Conservation (phyloP, 2,329 filamentous ascomycete genomes). For the Penicillium sclerotigenum region DNA sequence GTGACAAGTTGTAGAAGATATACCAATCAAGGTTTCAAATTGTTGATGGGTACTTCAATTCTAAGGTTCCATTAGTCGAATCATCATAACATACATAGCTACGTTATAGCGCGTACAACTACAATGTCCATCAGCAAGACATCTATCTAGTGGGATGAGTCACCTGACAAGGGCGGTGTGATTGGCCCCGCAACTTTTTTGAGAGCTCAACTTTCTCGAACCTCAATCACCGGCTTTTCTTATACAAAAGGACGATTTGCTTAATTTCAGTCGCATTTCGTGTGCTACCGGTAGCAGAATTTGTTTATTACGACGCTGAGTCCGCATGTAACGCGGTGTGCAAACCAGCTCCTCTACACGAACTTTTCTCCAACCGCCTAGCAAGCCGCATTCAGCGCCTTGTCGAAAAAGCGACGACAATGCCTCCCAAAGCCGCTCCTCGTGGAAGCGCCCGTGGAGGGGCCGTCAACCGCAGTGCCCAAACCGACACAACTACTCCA, state of each 20-base stretch:
- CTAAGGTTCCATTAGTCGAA: not conserved
- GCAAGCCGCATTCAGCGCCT: conserved; percentile 17
- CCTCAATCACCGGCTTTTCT: conserved; percentile 1
- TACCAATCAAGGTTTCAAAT: conserved; percentile 6
- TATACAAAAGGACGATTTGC: not conserved
- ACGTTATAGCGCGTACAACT: too few relatives aligned
- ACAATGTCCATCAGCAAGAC: not conserved
- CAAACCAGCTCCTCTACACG: not conserved
- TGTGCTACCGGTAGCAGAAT: not conserved
- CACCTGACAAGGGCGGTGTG: conserved; percentile 20
- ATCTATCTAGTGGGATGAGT: not conserved
- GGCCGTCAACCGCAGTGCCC: conserved; percentile 6
- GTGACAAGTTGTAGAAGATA: conserved; percentile 14
- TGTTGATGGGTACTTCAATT: not conserved
- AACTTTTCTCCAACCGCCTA: conserved; percentile 1
- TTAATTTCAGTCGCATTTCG: not conserved
- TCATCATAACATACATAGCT: not conserved
- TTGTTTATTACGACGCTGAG: too few relatives aligned
- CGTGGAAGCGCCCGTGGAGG: conserved; percentile 26
- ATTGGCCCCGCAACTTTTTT: conserved; percentile 25
- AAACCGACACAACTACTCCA: conserved; percentile 14
- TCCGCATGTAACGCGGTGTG: not conserved
- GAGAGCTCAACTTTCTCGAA: conserved; percentile 22
- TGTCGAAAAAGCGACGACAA: conserved; percentile 17
- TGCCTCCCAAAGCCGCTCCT: conserved; percentile 36